These are phyloP conservation scores for Oryza meyeriana DNA, from an alignment of 176 grass and related monocot genomes.

Conservation along the genomic window DNA sequence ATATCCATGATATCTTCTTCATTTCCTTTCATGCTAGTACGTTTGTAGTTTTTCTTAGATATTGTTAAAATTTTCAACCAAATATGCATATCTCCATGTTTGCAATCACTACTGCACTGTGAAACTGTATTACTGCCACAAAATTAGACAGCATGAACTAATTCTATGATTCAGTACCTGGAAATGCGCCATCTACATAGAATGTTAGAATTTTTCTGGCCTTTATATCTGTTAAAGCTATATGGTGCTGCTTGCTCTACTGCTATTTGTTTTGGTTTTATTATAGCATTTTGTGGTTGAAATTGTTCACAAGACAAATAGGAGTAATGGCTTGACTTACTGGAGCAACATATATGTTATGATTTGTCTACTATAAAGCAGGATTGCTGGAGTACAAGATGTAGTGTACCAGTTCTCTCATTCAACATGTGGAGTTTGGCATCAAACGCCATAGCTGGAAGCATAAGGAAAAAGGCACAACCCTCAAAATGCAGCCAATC, in stretches of 20 bases:
- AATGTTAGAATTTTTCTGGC: neutral
- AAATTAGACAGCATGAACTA: conserved; percentile 5
- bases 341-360: conserved; percentile 5
- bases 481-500: conserved; percentile 35
- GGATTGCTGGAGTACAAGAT: neutral
- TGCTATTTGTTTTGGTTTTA: neutral
- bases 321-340: neutral
- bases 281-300: neutral
- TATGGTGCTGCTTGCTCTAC: neutral
- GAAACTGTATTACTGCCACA: neutral
- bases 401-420: conserved; percentile 2
- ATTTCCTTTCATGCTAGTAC: neutral
- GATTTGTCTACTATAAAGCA: conserved; percentile 5
- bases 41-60: neutral
- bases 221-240: neutral
- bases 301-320: neutral
- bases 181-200: neutral
- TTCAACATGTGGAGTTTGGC: conserved; percentile 56
- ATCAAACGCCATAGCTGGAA: conserved; percentile 63
- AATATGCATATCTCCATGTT: neutral
- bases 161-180: neutral
- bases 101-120: neutral
- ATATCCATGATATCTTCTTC: neutral
- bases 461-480: conserved; percentile 39
- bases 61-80: neutral